Conservation (phyloP, 192 early-diverging fungal genomes). For the Umbelopsis sp. region DNA sequence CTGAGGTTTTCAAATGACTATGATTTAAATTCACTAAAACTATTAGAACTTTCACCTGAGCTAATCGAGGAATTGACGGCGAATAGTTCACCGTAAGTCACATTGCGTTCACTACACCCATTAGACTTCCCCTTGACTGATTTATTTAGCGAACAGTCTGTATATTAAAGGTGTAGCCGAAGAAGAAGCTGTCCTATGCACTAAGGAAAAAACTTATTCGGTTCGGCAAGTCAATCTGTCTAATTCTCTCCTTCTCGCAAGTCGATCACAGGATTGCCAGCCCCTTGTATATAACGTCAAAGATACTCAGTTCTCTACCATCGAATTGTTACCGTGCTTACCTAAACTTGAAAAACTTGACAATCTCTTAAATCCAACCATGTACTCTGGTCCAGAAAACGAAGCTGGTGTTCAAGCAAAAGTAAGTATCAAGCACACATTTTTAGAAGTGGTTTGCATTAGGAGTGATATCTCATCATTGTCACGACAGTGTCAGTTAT, state of each 20-base stretch:
- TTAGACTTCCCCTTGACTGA: background rate
- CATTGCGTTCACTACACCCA: background rate
- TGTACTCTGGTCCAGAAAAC: conserved; percentile 44
- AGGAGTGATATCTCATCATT: background rate
- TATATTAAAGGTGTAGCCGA: conserved; percentile 39
- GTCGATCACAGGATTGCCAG: background rate
- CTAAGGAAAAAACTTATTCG: conserved; percentile 22
- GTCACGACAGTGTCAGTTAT: conserved; percentile 24
- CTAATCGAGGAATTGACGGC: background rate
- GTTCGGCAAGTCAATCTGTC: conserved; percentile 37
- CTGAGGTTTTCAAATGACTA: conserved; percentile 1
- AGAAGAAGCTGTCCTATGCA: conserved; percentile 45
- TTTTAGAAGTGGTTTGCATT: background rate
- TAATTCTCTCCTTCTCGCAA: conserved; percentile 33
- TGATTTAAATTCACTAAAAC: background rate
- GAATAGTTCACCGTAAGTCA: background rate
- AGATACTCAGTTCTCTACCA: conserved; percentile 41
- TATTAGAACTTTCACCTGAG: background rate
- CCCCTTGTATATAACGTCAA: conserved; percentile 17
- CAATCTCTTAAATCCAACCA: conserved; percentile 28
- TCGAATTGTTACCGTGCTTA: conserved; percentile 47
- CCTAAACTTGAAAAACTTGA: conserved; percentile 44
- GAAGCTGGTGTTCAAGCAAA: conserved; percentile 26
- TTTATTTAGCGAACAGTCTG: background rate
- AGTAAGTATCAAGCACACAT: background rate